Base-by-base conservation (phyloP, 331 rosid genomes). In the Dryas integrifolia region DNA sequence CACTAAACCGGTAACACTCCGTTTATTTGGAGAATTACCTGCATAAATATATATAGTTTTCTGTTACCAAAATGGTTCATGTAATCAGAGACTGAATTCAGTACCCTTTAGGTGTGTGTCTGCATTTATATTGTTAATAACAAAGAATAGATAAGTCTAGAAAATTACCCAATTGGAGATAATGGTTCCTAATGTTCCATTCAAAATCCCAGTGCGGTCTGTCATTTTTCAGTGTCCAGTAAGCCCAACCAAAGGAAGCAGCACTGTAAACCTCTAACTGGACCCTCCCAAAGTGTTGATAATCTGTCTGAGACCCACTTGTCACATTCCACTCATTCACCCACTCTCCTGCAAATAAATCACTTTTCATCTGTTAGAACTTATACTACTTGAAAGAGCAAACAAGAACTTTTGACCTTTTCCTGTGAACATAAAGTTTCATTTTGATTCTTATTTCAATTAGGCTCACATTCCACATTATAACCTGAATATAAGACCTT, bases 221-320 rank as follows among this genome's bases (percentile, higher is more conserved):
- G 68, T 89, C 97, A 77, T 89, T 89, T 74, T 89, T 94, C 0
- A 94, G 76, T 4, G 96, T 91, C 97, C 97, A 91, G 79, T 88
- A 91, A n/a, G 91, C 77, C 96, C 97, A 93, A 65, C 98, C 98
- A 86, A 91, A 89, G 56, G 94, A 90, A 77, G 92, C 96, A 70
- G 84, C 77, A 48, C 82, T 74, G 65, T 89, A 93, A 11, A 82
- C 96, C 51, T 91, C 96, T 72, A 91, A 68, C 79, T 87, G 98
- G 55, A 92, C 90, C 77, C 55, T 89, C 57, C 97, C 97, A 74
- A 79, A 94, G 12, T 88, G 82, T 58, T 84, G 90, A 74, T 94
- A 94, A 65, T 94, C 96, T n/a, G 69, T 61, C 77, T 79, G 83
- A 39, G 91, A 89, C 65, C 86, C 94, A 18, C 15, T 85, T 11